Base-by-base conservation (phyloP, 371 early-diverging fungal species). In the Pancytospora philotis region DNA sequence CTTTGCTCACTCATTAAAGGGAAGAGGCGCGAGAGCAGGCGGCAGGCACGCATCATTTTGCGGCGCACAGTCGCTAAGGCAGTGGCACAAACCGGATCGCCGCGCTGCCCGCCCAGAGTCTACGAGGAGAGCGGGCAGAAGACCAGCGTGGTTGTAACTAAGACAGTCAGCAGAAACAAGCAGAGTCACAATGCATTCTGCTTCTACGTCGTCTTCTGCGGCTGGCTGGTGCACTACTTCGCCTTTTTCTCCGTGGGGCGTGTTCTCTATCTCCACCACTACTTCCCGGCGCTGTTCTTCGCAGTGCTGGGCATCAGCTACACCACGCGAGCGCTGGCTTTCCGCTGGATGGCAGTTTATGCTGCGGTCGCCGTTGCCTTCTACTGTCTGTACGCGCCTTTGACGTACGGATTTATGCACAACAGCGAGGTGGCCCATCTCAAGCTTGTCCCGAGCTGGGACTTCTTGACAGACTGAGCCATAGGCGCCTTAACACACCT, bases 251-350 rank as follows among this genome's bases (percentile, higher is more conserved):
- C 91, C 36, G 88, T 92, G 88, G 86, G 85, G 6, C 87, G 95
- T 27, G 89, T 89, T 76, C 82, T 93, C n/a, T 96, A 95, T 77
- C 79, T 93, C 50, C 95, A 95, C 78, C 94, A 96, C 80, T 97
- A 96, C 74, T 84, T 94, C 31, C 93, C 95, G 3, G 87, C 90
- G 0, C 84, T 92, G 35, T 94, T 93, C 81, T 95, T 95, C 81
- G 85, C 87, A 35, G 85, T 91, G 2, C 41, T 70, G 28, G 61
- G 59, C 34, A 2, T 74, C 27, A 56, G 65, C 39, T 60, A 66
- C 27, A 38, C 66, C 6, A 27, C 61, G 27, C 64, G 55, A 35
- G 34, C 59, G 4, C 19, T 60, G 0, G 27, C 19, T 25, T 28
- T 62, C 10, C 55, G 39, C 3, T 51, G 35, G 48, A 13, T 58